These are phyloP conservation scores for Pezicula radicicola DNA, from an alignment of 2,329 filamentous ascomycete genomes.

Conservation along the genomic window DNA sequence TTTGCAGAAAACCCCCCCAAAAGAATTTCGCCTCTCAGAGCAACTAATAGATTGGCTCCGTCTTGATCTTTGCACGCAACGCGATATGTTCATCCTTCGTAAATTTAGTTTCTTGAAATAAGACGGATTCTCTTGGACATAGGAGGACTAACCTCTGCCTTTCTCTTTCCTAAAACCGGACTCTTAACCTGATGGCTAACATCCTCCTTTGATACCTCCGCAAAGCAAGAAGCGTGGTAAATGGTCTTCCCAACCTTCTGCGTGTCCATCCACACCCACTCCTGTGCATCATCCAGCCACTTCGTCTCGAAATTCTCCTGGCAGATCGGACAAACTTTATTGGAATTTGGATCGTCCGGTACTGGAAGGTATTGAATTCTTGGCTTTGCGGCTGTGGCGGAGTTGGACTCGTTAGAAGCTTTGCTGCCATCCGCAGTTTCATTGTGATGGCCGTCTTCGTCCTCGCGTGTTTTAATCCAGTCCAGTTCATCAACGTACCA, in stretches of 20 bases:
- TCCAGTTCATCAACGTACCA: conserved; percentile 95
- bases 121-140: neutral
- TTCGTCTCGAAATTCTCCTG: conserved; percentile 92
- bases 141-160: conserved; percentile 58
- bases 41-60: conserved; percentile 13
- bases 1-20: neutral
- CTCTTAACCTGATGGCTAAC: conserved; percentile 55
- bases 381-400: conserved; percentile 38
- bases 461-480: conserved; percentile 85
- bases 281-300: conserved; percentile 89
- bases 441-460: conserved; percentile 61
- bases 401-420: conserved; percentile 35
- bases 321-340: conserved; percentile 86
- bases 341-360: conserved; percentile 73
- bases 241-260: conserved; percentile 73
- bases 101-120: conserved; percentile 3
- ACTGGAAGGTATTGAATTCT: conserved; percentile 75
- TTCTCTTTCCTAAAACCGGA: conserved; percentile 68
- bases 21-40: neutral
- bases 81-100: conserved; percentile 23
- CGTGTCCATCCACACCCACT: conserved; percentile 96
- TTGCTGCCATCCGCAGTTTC: conserved; percentile 35
- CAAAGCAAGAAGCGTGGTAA: conserved; percentile 87
- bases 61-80: conserved; percentile 26
- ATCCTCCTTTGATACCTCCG: conserved; percentile 71